A percentile compares a stretch with the other conserved stretches of the same genome.
These are phyloP conservation scores for Neocucurbitaria cava DNA, from an alignment of 2,329 filamentous ascomycete species.

Conservation along the genomic window DNA sequence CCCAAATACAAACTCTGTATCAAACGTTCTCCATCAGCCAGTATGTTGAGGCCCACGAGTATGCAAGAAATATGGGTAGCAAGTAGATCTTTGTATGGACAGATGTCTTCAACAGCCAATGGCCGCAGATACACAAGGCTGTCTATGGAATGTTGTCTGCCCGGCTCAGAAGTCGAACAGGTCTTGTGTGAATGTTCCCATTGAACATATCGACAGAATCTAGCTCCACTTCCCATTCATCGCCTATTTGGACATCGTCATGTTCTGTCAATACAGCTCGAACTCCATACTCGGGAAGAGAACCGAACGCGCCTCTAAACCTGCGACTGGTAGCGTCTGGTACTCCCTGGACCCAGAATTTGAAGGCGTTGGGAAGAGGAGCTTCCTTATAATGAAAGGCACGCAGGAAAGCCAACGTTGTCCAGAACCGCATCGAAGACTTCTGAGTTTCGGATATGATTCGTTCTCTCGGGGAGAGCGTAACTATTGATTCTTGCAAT, in stretches of 20 bases:
- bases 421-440: constrained; percentile 57
- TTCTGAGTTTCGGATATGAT: constrained; percentile 51
- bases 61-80: not conserved
- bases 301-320: constrained; percentile 8
- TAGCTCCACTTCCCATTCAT: constrained; percentile 56
- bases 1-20: not conserved
- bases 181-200: constrained; percentile 38
- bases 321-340: not conserved
- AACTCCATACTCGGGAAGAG: constrained; percentile 27
- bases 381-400: constrained; percentile 64
- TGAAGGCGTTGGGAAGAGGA: constrained; percentile 57
- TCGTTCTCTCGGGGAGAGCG: constrained; percentile 52
- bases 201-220: constrained; percentile 45
- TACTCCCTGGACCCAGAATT: constrained; percentile 32
- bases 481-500: constrained; percentile 58
- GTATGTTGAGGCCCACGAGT: not conserved
- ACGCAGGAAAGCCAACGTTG: constrained; percentile 62
- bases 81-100: not conserved
- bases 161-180: constrained; percentile 49
- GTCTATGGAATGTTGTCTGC: constrained; percentile 1
- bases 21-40: not conserved
- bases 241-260: constrained; percentile 43
- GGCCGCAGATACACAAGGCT: not conserved
- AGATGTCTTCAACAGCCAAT: not conserved
- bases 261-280: constrained; percentile 16